phyloP scores from a whole-genome alignment of 2,329 filamentous ascomycete species.

The Cordyceps militaris region DNA sequence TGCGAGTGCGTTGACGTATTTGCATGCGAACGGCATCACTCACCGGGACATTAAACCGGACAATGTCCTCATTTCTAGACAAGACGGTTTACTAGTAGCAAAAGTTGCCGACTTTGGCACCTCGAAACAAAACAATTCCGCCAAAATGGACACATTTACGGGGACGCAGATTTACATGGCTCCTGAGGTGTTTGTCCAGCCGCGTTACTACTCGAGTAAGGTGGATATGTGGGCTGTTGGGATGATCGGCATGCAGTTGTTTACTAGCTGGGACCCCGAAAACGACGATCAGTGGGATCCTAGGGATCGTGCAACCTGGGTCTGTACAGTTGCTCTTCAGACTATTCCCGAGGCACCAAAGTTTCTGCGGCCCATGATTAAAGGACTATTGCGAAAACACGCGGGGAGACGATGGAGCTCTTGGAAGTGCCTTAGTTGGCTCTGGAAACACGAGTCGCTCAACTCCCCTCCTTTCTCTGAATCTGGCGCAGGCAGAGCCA shows the following conservation, averaged over 20 bases:
- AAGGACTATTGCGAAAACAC: background rate
- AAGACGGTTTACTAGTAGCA: background rate
- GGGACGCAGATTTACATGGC: conserved; percentile 13
- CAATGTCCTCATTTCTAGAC: background rate
- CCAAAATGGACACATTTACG: conserved; percentile 11
- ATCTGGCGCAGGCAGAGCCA: background rate
- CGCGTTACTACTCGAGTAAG: conserved; percentile 8
- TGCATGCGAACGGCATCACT: conserved; percentile 3
- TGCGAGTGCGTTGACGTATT: conserved; percentile 2
- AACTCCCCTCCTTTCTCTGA: background rate
- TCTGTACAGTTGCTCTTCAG: background rate
- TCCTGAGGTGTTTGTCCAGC: conserved; percentile 10
- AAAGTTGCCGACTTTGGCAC: conserved; percentile 11
- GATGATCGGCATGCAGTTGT: conserved; percentile 8
- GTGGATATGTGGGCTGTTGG: conserved; percentile 13
- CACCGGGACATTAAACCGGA: too few relatives aligned
- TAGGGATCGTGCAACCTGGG: background rate
- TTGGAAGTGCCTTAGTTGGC: conserved; percentile 7
- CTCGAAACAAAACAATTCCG: conserved; percentile 3
- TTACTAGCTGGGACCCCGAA: conserved; percentile 6
- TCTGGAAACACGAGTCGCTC: conserved; percentile 3
- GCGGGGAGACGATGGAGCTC: conserved; percentile 8
- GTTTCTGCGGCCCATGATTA: background rate
- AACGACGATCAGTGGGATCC: background rate
- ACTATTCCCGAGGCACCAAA: background rate